Conservation (phyloP, 2,329 filamentous ascomycete genomes). For the Chaetomiaceae sp. region DNA sequence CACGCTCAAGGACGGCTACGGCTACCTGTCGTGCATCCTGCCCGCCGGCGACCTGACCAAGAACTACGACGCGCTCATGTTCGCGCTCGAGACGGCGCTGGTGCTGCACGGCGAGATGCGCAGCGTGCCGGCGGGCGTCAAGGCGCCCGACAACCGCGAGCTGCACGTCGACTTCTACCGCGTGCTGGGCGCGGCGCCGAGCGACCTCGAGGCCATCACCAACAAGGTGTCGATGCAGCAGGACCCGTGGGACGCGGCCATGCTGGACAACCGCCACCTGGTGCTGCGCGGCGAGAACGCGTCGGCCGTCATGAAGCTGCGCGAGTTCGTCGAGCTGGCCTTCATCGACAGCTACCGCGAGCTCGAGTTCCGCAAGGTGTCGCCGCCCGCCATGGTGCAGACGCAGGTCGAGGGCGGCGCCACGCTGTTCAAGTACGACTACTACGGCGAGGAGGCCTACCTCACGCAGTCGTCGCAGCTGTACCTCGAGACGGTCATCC, state of each 20-base stretch:
- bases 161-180: constrained; percentile 86
- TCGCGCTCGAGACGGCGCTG: constrained; percentile 83
- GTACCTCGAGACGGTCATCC: constrained; percentile 91
- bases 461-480: constrained; percentile 95
- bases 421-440: constrained; percentile 74
- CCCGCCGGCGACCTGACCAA: constrained; percentile 71
- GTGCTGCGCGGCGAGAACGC: constrained; percentile 78
- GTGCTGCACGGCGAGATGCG: constrained; percentile 78
- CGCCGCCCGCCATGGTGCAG: constrained; percentile 85
- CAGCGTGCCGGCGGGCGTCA: constrained; percentile 68
- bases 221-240: constrained; percentile 59
- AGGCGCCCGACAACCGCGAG: constrained; percentile 78
- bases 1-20: constrained; percentile 78
- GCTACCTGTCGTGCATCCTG: constrained; percentile 78
- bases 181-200: constrained; percentile 71
- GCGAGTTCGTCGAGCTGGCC: constrained; percentile 71
- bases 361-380: constrained; percentile 72
- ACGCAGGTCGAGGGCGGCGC: constrained; percentile 91
- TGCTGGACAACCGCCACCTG: constrained; percentile 78
- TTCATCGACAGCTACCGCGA: constrained; percentile 77
- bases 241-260: constrained; percentile 50
- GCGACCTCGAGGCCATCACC: constrained; percentile 86
- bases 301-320: constrained; percentile 81
- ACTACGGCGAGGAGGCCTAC: constrained; percentile 69
- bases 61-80: constrained; percentile 83